A percentile compares a stretch with the other conserved stretches of the same genome.
phyloP scores from a whole-genome alignment of 257 asterid species.

The Solanum phureja region DNA sequence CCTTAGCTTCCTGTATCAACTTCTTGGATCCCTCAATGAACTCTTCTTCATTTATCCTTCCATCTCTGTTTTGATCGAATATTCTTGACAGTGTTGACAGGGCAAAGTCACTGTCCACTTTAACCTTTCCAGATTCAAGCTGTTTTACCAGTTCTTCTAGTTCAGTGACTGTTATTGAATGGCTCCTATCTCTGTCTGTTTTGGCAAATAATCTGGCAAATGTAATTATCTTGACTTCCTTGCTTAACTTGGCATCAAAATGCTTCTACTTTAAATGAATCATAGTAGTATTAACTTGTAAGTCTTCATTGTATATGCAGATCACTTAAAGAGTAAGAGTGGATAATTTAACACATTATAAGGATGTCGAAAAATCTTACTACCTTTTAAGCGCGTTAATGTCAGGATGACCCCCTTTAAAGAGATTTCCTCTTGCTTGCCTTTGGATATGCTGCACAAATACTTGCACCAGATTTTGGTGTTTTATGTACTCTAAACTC shows the following conservation, averaged over 20 bases:
- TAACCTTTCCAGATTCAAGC: conserved; percentile 18
- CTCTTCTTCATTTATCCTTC: conserved; percentile 22
- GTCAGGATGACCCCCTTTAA: conserved; percentile 28
- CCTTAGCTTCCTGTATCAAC: conserved; percentile 31
- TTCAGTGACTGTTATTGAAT: conserved; percentile 17
- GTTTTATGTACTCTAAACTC: conserved; percentile 28
- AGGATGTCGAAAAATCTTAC: neutral
- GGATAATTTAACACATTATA: neutral
- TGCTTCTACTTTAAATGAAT: neutral
- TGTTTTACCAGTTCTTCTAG: conserved; percentile 25
- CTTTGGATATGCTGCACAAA: conserved; percentile 30
- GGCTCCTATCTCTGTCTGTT: conserved; percentile 25
- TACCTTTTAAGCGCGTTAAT: conserved; percentile 24
- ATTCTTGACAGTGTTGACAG: conserved; percentile 21
- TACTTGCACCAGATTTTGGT: conserved; percentile 24
- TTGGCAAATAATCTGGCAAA: conserved; percentile 30
- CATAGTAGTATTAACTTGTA: neutral
- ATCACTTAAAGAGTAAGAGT: neutral
- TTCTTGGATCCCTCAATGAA: conserved; percentile 29
- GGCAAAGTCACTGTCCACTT: conserved; percentile 22
- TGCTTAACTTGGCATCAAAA: neutral
- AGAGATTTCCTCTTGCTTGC: conserved; percentile 24
- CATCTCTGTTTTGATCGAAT: conserved; percentile 19
- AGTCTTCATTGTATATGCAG: neutral
- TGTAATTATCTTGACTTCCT: neutral